A percentile compares a stretch with the other conserved stretches of the same genome.
These are phyloP conservation scores for Pestalotiopsis sp. DNA, from an alignment of 2,329 filamentous ascomycete species.

Conservation along the genomic window DNA sequence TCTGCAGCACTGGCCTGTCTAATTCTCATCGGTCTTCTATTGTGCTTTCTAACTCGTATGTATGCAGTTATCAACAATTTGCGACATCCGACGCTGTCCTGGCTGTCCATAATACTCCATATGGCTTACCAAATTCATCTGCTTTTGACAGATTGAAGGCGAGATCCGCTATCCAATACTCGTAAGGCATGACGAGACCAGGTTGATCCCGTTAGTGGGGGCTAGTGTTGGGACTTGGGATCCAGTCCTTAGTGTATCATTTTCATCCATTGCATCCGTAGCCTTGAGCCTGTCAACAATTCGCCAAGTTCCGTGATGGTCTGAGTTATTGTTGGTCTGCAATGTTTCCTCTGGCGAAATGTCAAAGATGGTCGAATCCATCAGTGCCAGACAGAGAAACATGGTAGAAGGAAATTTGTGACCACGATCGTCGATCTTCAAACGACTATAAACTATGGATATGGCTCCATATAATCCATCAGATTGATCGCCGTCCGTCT, in stretches of 20 bases:
- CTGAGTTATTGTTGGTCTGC: not conserved
- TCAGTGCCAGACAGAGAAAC: not conserved
- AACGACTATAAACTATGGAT: not conserved
- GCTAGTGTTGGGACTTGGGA: not conserved
- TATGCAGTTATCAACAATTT: no score
- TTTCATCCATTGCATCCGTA: not conserved
- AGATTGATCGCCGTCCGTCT: not conserved
- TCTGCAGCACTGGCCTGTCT: no score
- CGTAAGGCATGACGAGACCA: not conserved
- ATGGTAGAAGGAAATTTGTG: not conserved
- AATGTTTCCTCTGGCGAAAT: not conserved
- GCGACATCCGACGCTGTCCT: no score
- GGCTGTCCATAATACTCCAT: no score
- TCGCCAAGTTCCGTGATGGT: not conserved
- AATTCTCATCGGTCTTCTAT: no score
- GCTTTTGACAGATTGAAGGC: not conserved
- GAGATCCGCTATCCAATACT: not conserved
- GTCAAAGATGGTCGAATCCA: not conserved
- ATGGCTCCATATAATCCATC: not conserved
- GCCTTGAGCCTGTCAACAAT: not conserved
- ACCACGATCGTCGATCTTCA: constrained; percentile 1
- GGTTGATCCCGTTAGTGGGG: not conserved
- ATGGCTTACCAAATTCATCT: not conserved
- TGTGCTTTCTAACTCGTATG: no score
- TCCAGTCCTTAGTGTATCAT: not conserved